These are phyloP conservation scores for Gastrolobium bilobum DNA, from an alignment of 306 rosid species.

Conservation along the genomic window DNA sequence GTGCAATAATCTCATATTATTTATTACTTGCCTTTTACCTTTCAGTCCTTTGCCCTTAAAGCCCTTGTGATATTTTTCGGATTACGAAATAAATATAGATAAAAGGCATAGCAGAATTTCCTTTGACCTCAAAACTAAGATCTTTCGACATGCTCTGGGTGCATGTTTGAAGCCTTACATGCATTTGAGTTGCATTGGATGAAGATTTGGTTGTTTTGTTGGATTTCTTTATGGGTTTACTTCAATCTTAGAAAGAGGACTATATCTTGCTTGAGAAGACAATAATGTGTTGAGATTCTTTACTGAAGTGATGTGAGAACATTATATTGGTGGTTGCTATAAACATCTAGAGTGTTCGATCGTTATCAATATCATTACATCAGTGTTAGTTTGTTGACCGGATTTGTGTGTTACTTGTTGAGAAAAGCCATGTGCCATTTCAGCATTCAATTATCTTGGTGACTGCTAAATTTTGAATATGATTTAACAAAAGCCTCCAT, in stretches of 20 bases:
- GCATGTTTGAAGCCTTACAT: conserved; percentile 16
- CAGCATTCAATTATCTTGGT: conserved; percentile 16
- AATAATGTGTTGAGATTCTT: too few species aligned
- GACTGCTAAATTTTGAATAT: neutral
- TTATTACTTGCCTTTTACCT: neutral
- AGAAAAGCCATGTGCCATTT: conserved; percentile 4
- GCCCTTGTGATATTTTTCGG: neutral
- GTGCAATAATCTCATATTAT: neutral
- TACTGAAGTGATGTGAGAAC: too few species aligned
- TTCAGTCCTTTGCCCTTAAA: neutral
- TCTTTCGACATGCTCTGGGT: neutral
- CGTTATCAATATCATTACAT: neutral
- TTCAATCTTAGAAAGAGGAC: too few species aligned
- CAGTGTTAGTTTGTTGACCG: neutral
- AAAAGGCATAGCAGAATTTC: neutral
- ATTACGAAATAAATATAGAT: neutral
- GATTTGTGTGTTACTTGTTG: neutral
- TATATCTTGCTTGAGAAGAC: too few species aligned
- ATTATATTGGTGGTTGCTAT: too few species aligned
- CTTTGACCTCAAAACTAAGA: neutral
- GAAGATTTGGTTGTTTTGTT: neutral
- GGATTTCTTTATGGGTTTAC: too few species aligned
- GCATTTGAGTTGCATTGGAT: conserved; percentile 7
- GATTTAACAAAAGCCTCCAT: neutral
- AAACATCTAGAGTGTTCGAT: neutral